A percentile compares a stretch with the other conserved stretches of the same genome.
Evolutionary conservation across 257 asterid species (phyloP).

Genomic region (Solanum etuberosum): DNA sequence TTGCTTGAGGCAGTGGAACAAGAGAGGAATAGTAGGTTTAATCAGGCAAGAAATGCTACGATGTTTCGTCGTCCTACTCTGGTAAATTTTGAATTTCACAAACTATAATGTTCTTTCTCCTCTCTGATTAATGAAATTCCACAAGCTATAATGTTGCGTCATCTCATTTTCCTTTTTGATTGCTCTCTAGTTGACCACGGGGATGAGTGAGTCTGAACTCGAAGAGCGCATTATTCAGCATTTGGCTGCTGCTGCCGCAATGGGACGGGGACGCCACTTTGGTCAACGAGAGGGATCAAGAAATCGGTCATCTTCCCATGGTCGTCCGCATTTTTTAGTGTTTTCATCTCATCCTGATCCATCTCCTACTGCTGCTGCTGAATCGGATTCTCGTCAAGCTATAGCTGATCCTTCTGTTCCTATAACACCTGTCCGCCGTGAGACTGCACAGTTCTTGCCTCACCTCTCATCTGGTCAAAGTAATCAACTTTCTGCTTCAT

Average conservation of each 20-base stretch:
- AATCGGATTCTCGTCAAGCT: constrained; percentile 27
- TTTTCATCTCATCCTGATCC: constrained; percentile 43
- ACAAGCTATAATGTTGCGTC: not conserved
- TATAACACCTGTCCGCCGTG: constrained; percentile 1
- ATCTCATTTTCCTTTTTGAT: not conserved
- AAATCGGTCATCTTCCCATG: constrained; percentile 41
- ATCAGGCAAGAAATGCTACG: constrained; percentile 52
- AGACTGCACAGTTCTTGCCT: constrained; percentile 11
- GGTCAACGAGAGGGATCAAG: constrained; percentile 62
- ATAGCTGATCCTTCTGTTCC: constrained; percentile 19
- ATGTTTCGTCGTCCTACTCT: constrained; percentile 68
- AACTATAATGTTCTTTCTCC: not conserved
- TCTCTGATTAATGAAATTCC: not conserved
- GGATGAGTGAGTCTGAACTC: constrained; percentile 54
- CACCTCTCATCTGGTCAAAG: constrained; percentile 16
- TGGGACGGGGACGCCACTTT: constrained; percentile 61
- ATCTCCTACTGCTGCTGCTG: constrained; percentile 30
- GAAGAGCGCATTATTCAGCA: constrained; percentile 88
- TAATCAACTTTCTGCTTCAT: constrained; percentile 35
- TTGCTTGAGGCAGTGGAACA: constrained; percentile 72
- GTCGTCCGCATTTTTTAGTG: constrained; percentile 42
- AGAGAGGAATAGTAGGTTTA: constrained; percentile 52
- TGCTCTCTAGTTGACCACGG: constrained; percentile 45
- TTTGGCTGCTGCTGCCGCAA: constrained; percentile 87
- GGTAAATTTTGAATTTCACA: constrained; percentile 60